Base-by-base conservation (phyloP, 2,329 filamentous ascomycete genomes). In the Pseudogymnoascus sp. region DNA sequence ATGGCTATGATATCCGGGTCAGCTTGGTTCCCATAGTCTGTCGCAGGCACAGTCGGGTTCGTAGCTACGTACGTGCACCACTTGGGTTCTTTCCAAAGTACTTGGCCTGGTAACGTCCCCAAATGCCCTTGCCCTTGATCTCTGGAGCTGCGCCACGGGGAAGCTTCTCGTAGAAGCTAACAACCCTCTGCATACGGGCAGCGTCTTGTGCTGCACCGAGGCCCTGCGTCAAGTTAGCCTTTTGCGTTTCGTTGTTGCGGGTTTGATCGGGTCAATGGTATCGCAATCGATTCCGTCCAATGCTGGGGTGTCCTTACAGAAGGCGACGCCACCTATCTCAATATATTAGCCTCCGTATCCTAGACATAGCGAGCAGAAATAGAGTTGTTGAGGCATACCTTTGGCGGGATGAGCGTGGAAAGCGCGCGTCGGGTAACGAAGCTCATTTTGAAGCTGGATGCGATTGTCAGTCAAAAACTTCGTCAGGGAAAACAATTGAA, bases 101-200 rank as follows among this genome's bases (percentile, higher is more conserved):
- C 78, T 85, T 86, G 71, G 84, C 85, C 78, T 95, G 90, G 84
- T 99, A 99, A 79, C 91, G 86, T 74, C 88, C 90, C 73, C 96
- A 80, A 66, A 96, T 81, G 72, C 95, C 93, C 75, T 86, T 90
- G 70, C 89, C 79, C 84, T 96, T 87, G 71, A 86, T 78, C 78
- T 91, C 87, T 73, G 95, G 93, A 74, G 93, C 93, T 71, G 90
- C 79, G 72, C 95, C 96, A 75, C 93, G 91, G 76, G 96, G 95
- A 65, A 99, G 91, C 80, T 93, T 96, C 83, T 96, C 91, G 86
- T 99, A 99, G 86, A 99, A 98, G 82, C 85, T 91, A 78, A 98
- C 93, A 72, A 99, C 92, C 74, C 93, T 90, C 78, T 96, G 90
- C 95, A 99, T 98, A 78, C 93, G 91, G 75, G 92, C 86, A 76